A percentile compares a stretch with the other conserved stretches of the same genome.
phyloP scores from a whole-genome alignment of 2,329 filamentous ascomycete species.

The Ophiostoma ips region DNA sequence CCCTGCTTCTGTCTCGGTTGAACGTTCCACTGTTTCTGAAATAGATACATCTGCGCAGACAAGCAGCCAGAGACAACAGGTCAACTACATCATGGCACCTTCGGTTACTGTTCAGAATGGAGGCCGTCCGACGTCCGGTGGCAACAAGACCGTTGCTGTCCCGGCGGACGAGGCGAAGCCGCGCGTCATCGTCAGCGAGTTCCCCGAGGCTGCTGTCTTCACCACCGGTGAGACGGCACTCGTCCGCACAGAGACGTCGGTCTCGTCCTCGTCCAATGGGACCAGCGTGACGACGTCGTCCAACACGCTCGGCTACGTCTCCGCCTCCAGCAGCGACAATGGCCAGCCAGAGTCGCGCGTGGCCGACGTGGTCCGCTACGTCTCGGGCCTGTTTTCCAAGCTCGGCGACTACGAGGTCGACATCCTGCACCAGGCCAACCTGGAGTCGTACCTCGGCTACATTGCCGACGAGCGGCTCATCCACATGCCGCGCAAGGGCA shows the following conservation, averaged over 20 bases:
- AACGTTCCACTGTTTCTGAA: not conserved
- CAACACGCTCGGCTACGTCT: not conserved
- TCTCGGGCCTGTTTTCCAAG: constrained; percentile 14
- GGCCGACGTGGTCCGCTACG: constrained; percentile 7
- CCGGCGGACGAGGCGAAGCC: not conserved
- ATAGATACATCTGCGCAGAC: not conserved
- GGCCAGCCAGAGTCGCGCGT: constrained; percentile 4
- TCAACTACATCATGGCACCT: not conserved
- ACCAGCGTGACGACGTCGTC: not conserved
- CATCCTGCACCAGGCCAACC: constrained; percentile 17
- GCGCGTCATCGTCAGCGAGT: not conserved
- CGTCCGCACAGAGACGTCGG: not conserved
- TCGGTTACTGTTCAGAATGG: not conserved
- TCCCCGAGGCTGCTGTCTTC: not conserved
- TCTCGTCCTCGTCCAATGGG: not conserved
- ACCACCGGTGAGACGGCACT: not conserved
- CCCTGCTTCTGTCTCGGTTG: no score
- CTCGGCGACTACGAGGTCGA: constrained; percentile 18
- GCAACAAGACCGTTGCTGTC: not conserved
- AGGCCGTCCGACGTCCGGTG: not conserved
- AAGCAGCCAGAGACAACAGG: not conserved
- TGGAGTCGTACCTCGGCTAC: constrained; percentile 22
- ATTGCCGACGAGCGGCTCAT: constrained; percentile 27
- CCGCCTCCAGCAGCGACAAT: not conserved
- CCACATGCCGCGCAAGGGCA: constrained; percentile 27